Evolutionary conservation across 2,329 filamentous ascomycete species (phyloP).

Genomic region (Scedosporium minutisporum): DNA sequence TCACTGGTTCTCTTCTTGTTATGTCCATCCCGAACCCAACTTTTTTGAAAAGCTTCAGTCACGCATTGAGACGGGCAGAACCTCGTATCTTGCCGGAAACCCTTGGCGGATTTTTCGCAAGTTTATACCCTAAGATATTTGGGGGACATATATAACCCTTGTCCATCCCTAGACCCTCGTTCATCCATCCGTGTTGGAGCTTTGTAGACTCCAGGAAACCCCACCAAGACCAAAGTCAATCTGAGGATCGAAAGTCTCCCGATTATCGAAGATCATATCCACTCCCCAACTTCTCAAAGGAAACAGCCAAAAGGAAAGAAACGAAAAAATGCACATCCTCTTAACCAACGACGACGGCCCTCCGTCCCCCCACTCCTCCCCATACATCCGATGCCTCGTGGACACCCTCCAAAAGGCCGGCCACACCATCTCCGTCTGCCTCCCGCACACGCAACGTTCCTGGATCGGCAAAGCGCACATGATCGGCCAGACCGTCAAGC

Average conservation of each 20-base stretch:
- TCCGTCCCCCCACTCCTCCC: conserved; percentile 66
- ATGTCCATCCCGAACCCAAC: background rate
- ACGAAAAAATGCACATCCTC: conserved; percentile 47
- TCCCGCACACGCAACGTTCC: conserved; percentile 84
- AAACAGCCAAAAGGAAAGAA: background rate
- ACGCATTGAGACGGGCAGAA: background rate
- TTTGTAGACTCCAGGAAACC: background rate
- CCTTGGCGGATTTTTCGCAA: no score
- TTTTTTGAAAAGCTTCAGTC: background rate
- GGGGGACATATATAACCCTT: background rate
- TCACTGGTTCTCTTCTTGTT: background rate
- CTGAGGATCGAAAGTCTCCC: background rate
- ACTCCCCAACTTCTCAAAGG: background rate
- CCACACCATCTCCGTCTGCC: conserved; percentile 81
- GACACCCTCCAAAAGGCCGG: conserved; percentile 62
- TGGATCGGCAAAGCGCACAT: conserved; percentile 99
- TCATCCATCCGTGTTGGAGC: background rate
- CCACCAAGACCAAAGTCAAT: background rate
- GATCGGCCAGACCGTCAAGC: conserved; percentile 78
- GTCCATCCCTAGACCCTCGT: background rate
- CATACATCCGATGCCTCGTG: conserved; percentile 69
- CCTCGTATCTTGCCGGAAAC: background rate
- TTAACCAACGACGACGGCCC: conserved; percentile 75
- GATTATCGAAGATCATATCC: background rate
- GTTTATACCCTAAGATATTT: no score